Evolutionary conservation across 352 stramenopile species (phyloP), one percentile per base, ranked within the genome.

Genomic region (Phytophthora nicotianae): DNA sequence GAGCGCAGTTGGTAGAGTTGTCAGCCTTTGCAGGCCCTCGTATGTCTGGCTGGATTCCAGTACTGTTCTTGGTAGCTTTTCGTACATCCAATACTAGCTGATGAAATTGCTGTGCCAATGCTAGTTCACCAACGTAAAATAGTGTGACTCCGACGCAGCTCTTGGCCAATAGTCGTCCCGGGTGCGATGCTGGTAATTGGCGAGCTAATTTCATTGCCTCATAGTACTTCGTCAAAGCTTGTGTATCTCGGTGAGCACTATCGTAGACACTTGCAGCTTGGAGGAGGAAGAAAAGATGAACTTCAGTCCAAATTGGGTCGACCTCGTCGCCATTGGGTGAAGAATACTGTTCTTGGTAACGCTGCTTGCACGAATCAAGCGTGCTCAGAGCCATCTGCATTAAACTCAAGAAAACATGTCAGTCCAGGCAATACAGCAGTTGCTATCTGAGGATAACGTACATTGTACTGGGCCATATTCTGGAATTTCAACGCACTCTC

Each of bases 401-500:
- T 20, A 43, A 37, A 29, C 48, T 38, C 9, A 65, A 35, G 20
- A 9, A 20, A 46, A 27, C 19, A 19, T 5, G 19, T 45, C 5
- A 5, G 24, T 65, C 16, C 26, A 13, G 23, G 16, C 49, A 10
- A 27, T 24, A 21, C 20, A 14, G 9, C 29, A 14, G 9, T 35
- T 35, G 17, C 29, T 1, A 16, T 17, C 21, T 1, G 27, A 20
- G 19, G 19, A 7, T 19, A 20, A 72, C 76, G 21, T 66, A 92
- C 83, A 26, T 90, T 72, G 52, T 70, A 87, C 50, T 90, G 83
- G 4, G 53, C 64, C 41, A 70, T 72, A 52, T 90, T 92, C 51
- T 92, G 83, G 47, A 83, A 88, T 20, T 80, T 83, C 45, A 92
- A 60, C 1, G 72, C 74, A 48, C 69, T 72, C 58, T 89, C 77